phyloP scores from a whole-genome alignment of 2,329 filamentous ascomycete species.

The Calonectria honghensis region DNA sequence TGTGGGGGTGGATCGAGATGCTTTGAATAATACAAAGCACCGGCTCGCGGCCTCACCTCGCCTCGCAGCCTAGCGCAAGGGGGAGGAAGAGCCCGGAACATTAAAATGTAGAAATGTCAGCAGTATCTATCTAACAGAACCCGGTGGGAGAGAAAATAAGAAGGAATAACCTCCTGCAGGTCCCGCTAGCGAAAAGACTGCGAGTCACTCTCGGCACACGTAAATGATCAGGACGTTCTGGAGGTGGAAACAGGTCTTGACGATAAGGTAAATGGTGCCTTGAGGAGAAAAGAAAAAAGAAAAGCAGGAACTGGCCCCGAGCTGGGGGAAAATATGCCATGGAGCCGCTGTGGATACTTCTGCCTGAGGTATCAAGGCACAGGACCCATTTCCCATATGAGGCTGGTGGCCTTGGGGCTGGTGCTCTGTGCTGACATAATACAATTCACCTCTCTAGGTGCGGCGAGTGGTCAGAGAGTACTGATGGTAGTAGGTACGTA shows the following conservation, averaged over 20 bases:
- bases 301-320: conserved; percentile 51
- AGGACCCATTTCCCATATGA: neutral
- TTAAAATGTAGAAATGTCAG: conserved; percentile 75
- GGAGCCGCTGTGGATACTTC: conserved; percentile 19
- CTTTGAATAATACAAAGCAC: neutral
- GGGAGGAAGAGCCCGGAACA: neutral
- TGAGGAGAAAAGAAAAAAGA: conserved; percentile 64
- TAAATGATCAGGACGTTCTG: conserved; percentile 93
- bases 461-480: conserved; percentile 12
- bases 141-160: conserved; percentile 76
- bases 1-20: conserved; percentile 8
- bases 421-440: conserved; percentile 28
- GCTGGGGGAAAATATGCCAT: conserved; percentile 39
- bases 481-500: conserved; percentile 49
- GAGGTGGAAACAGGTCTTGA: conserved; percentile 82
- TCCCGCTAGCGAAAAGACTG: conserved; percentile 99
- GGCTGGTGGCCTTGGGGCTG: neutral
- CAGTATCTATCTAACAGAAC: conserved; percentile 98
- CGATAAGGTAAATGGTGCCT: conserved; percentile 95
- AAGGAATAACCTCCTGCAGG: conserved; percentile 73
- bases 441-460: neutral
- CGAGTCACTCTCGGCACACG: conserved; percentile 86
- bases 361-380: conserved; percentile 55
- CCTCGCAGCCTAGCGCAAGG: neutral
- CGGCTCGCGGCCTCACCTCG: neutral